Conservation (phyloP, 1,139 yeast species). For the Petasospora rhodanensis region DNA sequence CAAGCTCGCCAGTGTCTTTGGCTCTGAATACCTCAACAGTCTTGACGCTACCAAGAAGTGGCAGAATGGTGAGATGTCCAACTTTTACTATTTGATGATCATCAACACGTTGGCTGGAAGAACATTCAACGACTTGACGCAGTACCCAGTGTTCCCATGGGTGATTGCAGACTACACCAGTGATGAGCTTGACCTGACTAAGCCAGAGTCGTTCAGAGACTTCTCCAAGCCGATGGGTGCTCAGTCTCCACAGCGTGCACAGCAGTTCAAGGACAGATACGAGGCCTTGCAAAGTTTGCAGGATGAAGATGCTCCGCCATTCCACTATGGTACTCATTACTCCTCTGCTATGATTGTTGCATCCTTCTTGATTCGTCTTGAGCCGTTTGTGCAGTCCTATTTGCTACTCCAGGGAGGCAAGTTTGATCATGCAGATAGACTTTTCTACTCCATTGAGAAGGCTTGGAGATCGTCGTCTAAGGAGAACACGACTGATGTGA, state of each 20-base stretch:
- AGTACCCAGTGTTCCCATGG: conserved; percentile 91
- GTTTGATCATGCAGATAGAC: conserved; percentile 81
- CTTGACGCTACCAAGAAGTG: conserved; percentile 61
- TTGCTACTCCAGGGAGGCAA: conserved; percentile 77
- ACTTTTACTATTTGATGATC: conserved; percentile 73
- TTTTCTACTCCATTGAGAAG: conserved; percentile 65
- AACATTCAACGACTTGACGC: conserved; percentile 81
- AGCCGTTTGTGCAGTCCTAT: conserved; percentile 78
- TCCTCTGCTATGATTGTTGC: conserved; percentile 91
- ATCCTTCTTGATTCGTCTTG: conserved; percentile 65
- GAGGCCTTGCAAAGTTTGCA: conserved; percentile 57
- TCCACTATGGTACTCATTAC: conserved; percentile 89
- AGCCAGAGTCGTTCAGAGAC: conserved; percentile 64
- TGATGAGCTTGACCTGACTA: conserved; percentile 52
- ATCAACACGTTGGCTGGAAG: conserved; percentile 82
- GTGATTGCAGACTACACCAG: conserved; percentile 76
- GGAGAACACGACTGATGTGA: conserved; percentile 80
- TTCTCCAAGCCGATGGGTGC: conserved; percentile 89
- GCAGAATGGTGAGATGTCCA: conserved; percentile 72
- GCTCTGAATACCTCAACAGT: conserved; percentile 31
- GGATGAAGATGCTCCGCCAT: conserved; percentile 57
- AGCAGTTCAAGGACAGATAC: conserved; percentile 62
- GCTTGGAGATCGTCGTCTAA: conserved; percentile 77
- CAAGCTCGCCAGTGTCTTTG: conserved; percentile 39
- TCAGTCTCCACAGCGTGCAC: conserved; percentile 55